These are phyloP conservation scores for Lasiodiplodia hormozganensis DNA, from an alignment of 2,329 filamentous ascomycete genomes.

Conservation along the genomic window DNA sequence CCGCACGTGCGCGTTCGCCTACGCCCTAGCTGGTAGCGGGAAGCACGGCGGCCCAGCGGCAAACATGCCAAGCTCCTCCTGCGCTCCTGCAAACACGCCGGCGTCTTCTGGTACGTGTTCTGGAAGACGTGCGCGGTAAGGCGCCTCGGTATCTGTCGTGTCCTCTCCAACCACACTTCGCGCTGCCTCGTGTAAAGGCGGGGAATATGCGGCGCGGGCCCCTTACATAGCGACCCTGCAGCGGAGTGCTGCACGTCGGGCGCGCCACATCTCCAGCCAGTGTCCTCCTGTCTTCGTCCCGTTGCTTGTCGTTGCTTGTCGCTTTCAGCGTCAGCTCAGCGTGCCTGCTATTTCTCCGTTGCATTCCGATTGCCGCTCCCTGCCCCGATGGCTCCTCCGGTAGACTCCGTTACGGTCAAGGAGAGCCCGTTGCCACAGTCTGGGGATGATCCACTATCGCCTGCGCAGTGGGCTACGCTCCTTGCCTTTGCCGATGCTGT, in stretches of 20 bases:
- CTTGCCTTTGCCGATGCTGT: constrained; percentile 64
- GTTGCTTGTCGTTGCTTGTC: background rate
- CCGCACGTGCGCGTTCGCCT: constrained; percentile 16
- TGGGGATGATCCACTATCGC: constrained; percentile 56
- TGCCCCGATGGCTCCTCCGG: constrained; percentile 1
- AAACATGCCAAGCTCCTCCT: constrained; percentile 20
- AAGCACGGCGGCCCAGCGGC: constrained; percentile 1
- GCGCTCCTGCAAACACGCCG: constrained; percentile 16
- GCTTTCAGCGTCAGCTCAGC: background rate
- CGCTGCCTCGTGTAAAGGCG: constrained; percentile 21
- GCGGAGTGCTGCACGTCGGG: background rate
- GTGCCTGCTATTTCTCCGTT: constrained; percentile 7
- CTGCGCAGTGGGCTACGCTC: constrained; percentile 65
- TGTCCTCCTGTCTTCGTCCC: background rate
- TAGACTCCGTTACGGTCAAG: constrained; percentile 3
- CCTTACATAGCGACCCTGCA: constrained; percentile 22
- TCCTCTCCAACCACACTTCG: background rate
- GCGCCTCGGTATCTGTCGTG: constrained; percentile 9
- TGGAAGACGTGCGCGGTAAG: background rate
- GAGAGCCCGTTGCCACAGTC: constrained; percentile 53
- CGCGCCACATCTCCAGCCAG: no score
- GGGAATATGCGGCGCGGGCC: constrained; percentile 11
- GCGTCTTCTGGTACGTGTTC: constrained; percentile 1
- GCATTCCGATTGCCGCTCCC: constrained; percentile 1
- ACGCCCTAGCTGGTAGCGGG: background rate